Base-by-base conservation (phyloP, 2,329 filamentous ascomycete species). In the Cercospora sojina region DNA sequence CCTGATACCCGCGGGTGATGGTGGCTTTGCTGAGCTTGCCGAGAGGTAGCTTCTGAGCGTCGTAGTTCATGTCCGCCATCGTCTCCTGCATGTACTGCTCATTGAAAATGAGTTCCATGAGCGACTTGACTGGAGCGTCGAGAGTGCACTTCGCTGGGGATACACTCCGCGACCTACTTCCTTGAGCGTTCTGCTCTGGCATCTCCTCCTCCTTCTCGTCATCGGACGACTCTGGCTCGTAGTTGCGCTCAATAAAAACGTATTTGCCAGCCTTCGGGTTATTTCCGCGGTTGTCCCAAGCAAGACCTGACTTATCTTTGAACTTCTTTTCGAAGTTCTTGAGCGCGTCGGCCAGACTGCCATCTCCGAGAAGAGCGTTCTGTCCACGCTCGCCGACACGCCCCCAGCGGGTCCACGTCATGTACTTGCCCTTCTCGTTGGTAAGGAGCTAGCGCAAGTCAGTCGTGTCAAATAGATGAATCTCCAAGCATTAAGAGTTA, bases 41-140 rank as follows among this genome's bases (percentile, higher is more conserved):
- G 1, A 96, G 82, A 0, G 92, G 92, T 47, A 96, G 81, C 77
- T 96, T 96, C 69, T 90, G 83, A 9, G 85, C 83, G 71, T 92
- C 89, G 71, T 92, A 92, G 70, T 91, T 90, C 70, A 92, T 81
- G 1, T 85, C 82, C 1, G 38, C 87, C 86, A 8, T 84, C 84
- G 23, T 86, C 20, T 57, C 59, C 8, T 62, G 82, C 77, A 96
- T 92, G 75, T 89, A 89, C 23, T 88, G 77, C 65, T 87, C 84
- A 77, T 96, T 93, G 83, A 96, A 96, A 67, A 97, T 96, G 70
- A 96, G 86, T 67, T 88, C 81, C 84, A 96, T 89, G 20, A 96
- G 80, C 8, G 87, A 80, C 74, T 92, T 88, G 3, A 92, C 82
- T 0, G 87, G 82, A 12, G 79, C 76, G 0, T 83, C 78, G 1